Base-by-base conservation (phyloP, 148 eudicot species). In the Camellia lanceoleosa region DNA sequence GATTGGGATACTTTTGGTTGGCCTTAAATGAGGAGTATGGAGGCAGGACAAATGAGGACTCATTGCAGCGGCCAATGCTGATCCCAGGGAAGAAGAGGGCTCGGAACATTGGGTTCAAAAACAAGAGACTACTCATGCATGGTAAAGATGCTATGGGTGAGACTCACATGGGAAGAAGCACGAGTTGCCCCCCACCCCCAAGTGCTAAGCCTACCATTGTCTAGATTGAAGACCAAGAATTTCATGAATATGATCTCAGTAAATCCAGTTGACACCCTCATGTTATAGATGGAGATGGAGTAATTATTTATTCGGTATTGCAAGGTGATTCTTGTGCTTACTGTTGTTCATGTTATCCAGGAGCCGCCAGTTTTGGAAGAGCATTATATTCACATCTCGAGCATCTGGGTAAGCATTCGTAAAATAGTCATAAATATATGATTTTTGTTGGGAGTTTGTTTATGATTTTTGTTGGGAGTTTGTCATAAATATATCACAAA, bases 291-390 rank as follows among this genome's bases (percentile, higher is more conserved):
- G 16, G 51, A 59, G 38, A 30, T 30, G 38, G 38, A 30, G 38
- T 30, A 30, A 18, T 41, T 38, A 43, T 42, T 44, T 43, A 74
- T 58, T 73, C 23, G 20, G 61, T 59, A 41, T 42, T 43, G 51
- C 67, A 42, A 9, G 61, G 44, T 1, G 74, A 19, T 44, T 20
- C 58, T 30, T 52, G 47, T 55, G 44, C 49, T 80, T 46, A 71
- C 43, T 65, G n/a, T 65, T 79, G 5, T 79, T 88, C 76, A 60
- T 80, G 61, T 69, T 79, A 59, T 84, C 43, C 80, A 96, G 99
- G 99, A 90, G 80, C 95, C 98, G 38, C 99, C 99, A 18, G 89
- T 95, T 80, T 85, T 95, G 97, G 8, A 95, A 90, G 89, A 91
- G 82, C 84, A 89, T 94, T 3, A 80, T 85, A 78, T 89, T 91